Conservation (phyloP, 1,284 basidiomycete species). For the Sanghuangporus sanghuang region DNA sequence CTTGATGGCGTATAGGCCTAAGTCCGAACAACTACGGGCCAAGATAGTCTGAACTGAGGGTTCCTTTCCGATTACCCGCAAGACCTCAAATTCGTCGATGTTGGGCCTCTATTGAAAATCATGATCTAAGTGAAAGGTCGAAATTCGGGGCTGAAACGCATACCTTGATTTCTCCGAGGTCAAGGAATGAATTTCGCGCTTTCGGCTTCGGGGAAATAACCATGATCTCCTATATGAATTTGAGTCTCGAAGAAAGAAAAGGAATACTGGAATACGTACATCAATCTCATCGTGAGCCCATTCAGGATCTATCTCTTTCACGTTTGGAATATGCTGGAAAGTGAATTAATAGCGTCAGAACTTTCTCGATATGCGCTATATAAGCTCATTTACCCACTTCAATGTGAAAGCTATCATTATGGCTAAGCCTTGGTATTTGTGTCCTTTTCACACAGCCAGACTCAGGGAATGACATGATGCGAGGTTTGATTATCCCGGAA, state of each 20-base stretch:
- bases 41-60: constrained; percentile 49
- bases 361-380: neutral
- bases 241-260: neutral
- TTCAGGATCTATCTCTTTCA: constrained; percentile 23
- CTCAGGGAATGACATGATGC: neutral
- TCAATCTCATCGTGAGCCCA: constrained; percentile 30
- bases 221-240: constrained; percentile 22
- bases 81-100: constrained; percentile 52
- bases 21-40: constrained; percentile 35
- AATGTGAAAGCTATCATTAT: constrained; percentile 15
- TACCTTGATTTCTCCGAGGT: constrained; percentile 8
- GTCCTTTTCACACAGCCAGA: neutral
- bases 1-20: constrained; percentile 52
- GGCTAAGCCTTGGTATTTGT: neutral
- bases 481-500: neutral
- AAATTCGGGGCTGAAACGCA: neutral
- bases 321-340: constrained; percentile 13
- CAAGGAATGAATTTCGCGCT: constrained; percentile 12
- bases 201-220: constrained; percentile 24
- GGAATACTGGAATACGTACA: constrained; percentile 14
- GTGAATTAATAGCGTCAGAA: neutral
- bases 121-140: neutral
- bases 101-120: constrained; percentile 21
- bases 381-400: constrained; percentile 2
- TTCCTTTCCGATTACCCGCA: constrained; percentile 50